Base-by-base conservation (phyloP, 2,329 filamentous ascomycete species). In the Sarocladium oryzae region DNA sequence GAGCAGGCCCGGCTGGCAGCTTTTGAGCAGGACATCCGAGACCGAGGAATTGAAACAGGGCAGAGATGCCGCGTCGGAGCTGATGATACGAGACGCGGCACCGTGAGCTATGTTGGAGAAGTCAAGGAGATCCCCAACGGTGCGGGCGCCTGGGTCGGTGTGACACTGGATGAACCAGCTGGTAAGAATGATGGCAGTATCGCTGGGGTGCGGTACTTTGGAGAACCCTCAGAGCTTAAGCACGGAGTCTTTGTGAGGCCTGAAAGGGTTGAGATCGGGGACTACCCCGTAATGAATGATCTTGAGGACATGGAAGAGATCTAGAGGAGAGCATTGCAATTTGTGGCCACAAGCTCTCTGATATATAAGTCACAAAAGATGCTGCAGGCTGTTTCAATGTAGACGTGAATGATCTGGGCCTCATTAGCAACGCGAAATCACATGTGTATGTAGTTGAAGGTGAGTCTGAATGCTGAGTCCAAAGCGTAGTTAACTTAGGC, bases 111-210 rank as follows among this genome's bases (percentile, higher is more conserved):
- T 64, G 78, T 91, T 51, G 88, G 88, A 24, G 77, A 83, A 18
- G 84, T 92, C 45, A 77, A 81, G 54, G 85, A 90, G 68, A 89
- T 92, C 55, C 83, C 85, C 4, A 78, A 77, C 49, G 75, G 81
- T 21, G 69, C 70, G 43, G 82, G 82, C 2, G 69, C 76, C 30
- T 93, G 88, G 88, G 74, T 92, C 18, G 88, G 87, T 36, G 73
- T 93, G 50, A 76, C 77, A 57, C 76, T 91, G 50, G 88, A 92
- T 63, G 88, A 92, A 68, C 87, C 88, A 1, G 85, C 85, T 38
- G 88, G 87, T 52, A 89, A 88, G 73, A 93, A 92, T 62, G 87
- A 92, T 65, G 88, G 89, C 54, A 84, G 82, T 59, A 81, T 90
- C 57, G 78, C 76, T 8, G 73, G 71, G 7, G 82, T 73, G 56